Base-by-base conservation (phyloP, 371 early-diverging fungal genomes). In the Cokeromyces recurvatus region DNA sequence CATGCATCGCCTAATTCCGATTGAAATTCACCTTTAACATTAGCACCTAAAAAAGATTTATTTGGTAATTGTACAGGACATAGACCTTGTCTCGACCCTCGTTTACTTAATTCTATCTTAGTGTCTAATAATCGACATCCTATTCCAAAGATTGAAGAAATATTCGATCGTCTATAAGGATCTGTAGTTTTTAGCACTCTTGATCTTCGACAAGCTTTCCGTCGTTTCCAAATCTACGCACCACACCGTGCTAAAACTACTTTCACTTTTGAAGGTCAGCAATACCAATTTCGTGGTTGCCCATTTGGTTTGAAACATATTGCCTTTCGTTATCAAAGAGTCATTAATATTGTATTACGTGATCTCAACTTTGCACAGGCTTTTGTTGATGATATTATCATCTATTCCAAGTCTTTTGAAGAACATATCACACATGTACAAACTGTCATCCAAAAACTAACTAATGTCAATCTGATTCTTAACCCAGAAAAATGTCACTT, bases 401-500 rank as follows among this genome's bases (percentile, higher is more conserved):
- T 57, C 0, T 31, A 43, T 21, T 37, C 38, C 7, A 12, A 12
- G 0, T 31, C 37, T n/a, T 17, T 50, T 1, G 43, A 53, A 14
- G 53, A 27, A 24, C 58, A 46, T 43, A 35, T 34, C 16, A 3
- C 25, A 15, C 50, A 48, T 44, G 47, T 46, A 12, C 46, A 48
- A n/a, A 17, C 12, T 32, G 55, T 45, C 27, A 43, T 49, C 5
- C 14, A 21, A 15, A 25, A 19, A 1, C 25, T 64, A 2, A 64
- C 53, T 15, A 0, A 23, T 8, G 27, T 10, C 12, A 51, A 47
- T 16, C 29, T 64, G 15, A 36, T 38, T 15, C 21, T 64, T 6
- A 58, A 64, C 36, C 23, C 25, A 23, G 32, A 47, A 20, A 64
- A 64, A 29, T 55, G 43, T n/a, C 43, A 50, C 22, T 49, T 53